phyloP scores from a whole-genome alignment of 169 alveolate genomes.

The Cryptosporidium parvum region DNA sequence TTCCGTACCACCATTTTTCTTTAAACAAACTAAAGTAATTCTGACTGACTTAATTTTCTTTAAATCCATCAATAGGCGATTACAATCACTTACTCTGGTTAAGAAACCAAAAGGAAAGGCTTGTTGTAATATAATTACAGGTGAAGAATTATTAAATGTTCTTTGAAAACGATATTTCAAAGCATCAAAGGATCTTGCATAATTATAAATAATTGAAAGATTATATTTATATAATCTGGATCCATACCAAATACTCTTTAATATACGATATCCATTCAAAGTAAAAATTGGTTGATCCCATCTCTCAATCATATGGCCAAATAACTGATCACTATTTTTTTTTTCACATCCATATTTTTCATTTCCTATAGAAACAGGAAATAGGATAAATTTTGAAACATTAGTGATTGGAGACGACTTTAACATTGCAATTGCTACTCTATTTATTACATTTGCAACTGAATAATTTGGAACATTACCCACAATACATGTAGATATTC shows the following conservation, averaged over 20 bases:
- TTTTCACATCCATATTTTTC: slow-evolving; percentile 68
- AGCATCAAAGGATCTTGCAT: slow-evolving; percentile 41
- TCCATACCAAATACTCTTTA: slow-evolving; percentile 54
- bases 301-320: slow-evolving; percentile 70
- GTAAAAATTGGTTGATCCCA: slow-evolving; percentile 75
- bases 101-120: slow-evolving; percentile 73
- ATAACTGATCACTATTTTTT: slow-evolving; percentile 36
- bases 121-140: slow-evolving; percentile 62
- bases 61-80: slow-evolving; percentile 9
- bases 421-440: slow-evolving; percentile 64
- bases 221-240: slow-evolving; percentile 62
- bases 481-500: slow-evolving; percentile 29
- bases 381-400: slow-evolving; percentile 48
- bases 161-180: slow-evolving; percentile 40
- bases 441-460: slow-evolving; percentile 44
- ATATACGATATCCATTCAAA: slow-evolving; percentile 56
- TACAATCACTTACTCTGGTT: slow-evolving; percentile 60
- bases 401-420: slow-evolving; percentile 62
- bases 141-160: slow-evolving; percentile 18
- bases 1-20: slow-evolving; percentile 52
- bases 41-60: slow-evolving; percentile 22
- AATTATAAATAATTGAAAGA: slow-evolving; percentile 6
- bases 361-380: slow-evolving; percentile 67
- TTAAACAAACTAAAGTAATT: slow-evolving; percentile 45
- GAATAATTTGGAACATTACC: slow-evolving; percentile 70